These are phyloP conservation scores for Exophiala alcalophila DNA, from an alignment of 2,329 filamentous ascomycete species.

Conservation along the genomic window DNA sequence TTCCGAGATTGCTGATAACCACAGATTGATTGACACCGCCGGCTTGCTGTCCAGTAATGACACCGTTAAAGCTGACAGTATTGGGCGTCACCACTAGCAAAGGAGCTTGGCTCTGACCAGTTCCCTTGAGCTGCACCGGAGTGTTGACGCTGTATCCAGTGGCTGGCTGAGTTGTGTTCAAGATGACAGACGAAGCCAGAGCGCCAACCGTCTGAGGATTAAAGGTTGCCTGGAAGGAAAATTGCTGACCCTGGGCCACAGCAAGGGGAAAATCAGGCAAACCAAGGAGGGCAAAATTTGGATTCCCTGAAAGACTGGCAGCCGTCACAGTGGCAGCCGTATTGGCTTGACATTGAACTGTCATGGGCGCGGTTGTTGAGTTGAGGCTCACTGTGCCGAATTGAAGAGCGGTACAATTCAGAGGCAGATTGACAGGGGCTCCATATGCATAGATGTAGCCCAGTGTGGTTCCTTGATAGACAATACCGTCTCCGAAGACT, in stretches of 20 bases:
- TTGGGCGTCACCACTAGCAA: slow-evolving; percentile 39
- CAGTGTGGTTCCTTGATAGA: slow-evolving; percentile 29
- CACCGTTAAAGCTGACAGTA: slow-evolving; percentile 41
- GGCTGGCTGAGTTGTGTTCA: slow-evolving; percentile 40
- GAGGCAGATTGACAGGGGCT: slow-evolving; percentile 44
- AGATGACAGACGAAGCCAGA: slow-evolving; percentile 38
- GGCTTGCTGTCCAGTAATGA: slow-evolving; percentile 37
- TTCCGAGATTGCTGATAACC: slow-evolving; percentile 41
- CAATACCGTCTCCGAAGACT: slow-evolving; percentile 31
- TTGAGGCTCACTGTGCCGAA: slow-evolving; percentile 44
- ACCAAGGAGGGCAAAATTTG: slow-evolving; percentile 39
- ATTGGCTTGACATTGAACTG: slow-evolving; percentile 19
- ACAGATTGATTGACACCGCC: slow-evolving; percentile 35
- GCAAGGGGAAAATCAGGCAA: slow-evolving; percentile 39
- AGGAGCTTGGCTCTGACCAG: slow-evolving; percentile 38
- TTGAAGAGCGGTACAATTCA: slow-evolving; percentile 42
- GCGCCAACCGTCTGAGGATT: slow-evolving; percentile 37
- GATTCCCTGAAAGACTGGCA: slow-evolving; percentile 31
- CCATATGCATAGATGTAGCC: slow-evolving; percentile 32
- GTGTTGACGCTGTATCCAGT: slow-evolving; percentile 38
- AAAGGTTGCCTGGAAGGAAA: slow-evolving; percentile 44
- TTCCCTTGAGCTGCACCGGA: slow-evolving; percentile 41
- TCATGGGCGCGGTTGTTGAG: slow-evolving; percentile 34
- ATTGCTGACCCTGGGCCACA: slow-evolving; percentile 35
- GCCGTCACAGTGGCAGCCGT: slow-evolving; percentile 36